Conservation (phyloP, 441 rosid genomes). For the Raphanus hybrid region DNA sequence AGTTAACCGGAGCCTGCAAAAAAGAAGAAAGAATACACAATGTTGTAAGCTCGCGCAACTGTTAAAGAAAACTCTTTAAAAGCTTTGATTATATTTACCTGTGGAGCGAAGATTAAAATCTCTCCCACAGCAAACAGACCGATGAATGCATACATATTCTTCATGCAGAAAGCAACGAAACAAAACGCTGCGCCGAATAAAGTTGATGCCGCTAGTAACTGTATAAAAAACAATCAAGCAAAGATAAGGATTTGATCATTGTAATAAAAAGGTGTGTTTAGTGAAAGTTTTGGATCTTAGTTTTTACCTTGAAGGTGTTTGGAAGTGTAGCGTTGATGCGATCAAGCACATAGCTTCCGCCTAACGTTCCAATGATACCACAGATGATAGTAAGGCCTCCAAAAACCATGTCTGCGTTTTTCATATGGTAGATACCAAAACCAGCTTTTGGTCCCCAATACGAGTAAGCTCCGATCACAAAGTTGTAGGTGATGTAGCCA, state of each 20-base stretch:
- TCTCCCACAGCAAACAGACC: slow-evolving; percentile 69
- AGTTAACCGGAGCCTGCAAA: slow-evolving; percentile 76
- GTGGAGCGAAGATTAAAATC: slow-evolving; percentile 75
- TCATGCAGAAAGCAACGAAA: slow-evolving; percentile 65
- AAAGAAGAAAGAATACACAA: slow-evolving; percentile 8
- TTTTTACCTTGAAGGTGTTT: slow-evolving; percentile 84
- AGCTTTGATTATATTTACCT: slow-evolving; percentile 46
- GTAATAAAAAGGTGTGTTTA: background rate
- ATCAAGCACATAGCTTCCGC: slow-evolving; percentile 84
- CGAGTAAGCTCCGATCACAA: slow-evolving; percentile 78
- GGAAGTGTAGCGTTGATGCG: slow-evolving; percentile 68
- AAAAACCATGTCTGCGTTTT: slow-evolving; percentile 81
- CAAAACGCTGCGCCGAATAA: slow-evolving; percentile 68
- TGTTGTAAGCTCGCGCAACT: background rate
- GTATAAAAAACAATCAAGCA: slow-evolving; percentile 34
- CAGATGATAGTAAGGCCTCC: slow-evolving; percentile 91
- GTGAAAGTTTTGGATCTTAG: background rate
- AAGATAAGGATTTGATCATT: background rate
- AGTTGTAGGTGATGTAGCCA: slow-evolving; percentile 73
- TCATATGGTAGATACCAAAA: slow-evolving; percentile 74
- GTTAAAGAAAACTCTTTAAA: background rate
- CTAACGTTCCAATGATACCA: slow-evolving; percentile 84
- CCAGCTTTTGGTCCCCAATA: slow-evolving; percentile 91
- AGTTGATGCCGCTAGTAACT: slow-evolving; percentile 69
- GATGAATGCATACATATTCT: slow-evolving; percentile 61